Evolutionary conservation across 106 monocot genomes (phyloP), one percentile per base, ranked within the genome.

Genomic region (Dendrobium huoshanense): DNA sequence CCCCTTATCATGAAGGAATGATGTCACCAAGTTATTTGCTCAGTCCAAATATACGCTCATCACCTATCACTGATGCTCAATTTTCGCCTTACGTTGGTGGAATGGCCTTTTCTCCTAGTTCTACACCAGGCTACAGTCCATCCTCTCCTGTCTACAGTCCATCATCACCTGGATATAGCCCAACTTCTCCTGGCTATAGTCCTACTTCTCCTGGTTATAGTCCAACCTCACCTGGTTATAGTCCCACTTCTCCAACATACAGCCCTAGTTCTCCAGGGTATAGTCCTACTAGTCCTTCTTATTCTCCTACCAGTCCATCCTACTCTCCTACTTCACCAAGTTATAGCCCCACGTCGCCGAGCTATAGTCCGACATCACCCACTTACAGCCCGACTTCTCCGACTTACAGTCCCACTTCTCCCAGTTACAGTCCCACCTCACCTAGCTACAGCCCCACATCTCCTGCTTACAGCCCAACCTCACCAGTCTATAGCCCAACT

Each of bases 41-140:
- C 45, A 99, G 98, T 70, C 98, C 98, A 67, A 95, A 93, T 86
- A 67, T 90, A 19, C 91, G 95, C 1, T 77, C 94, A 51, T 99
- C 98, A 31, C 98, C 98, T 8, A 93, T 91, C 70, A 88, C 89
- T 20, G 95, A 99, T 95, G 98, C 98, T 77, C 95, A 95, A 43
- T 99, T 99, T 78, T 99, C 98, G 33, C 98, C 98, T 49, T 99
- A 99, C 85, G 98, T 95, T 82, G 88, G 95, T 79, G 89, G 89
- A 4, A 99, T 99, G 98, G 92, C 88, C 13, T 99, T 99, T 75
- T 99, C 98, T 75, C 98, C 98, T 4, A 81, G 85, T 24, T 88
- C 89, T 67, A 95, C 98, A 37, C 98, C 98, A 15, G 92, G 95
- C 8, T 99, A 99, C 77, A 95, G 92, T 64, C 98, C 98, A 25